phyloP scores from a whole-genome alignment of 1,284 basidiomycete genomes.

The Ustilago shanxiensis region DNA sequence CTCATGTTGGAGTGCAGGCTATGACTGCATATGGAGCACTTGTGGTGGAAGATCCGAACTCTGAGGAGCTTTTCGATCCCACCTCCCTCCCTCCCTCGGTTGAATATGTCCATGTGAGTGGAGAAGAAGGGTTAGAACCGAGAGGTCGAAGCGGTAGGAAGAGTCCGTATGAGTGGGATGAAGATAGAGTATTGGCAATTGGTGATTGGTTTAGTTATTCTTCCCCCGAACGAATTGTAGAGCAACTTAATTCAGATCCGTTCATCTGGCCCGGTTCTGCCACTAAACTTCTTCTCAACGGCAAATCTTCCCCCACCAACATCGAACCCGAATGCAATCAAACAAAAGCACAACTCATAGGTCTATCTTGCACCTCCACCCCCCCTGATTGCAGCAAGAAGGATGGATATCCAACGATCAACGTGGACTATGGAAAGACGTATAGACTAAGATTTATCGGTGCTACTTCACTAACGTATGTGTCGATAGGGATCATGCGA shows the following conservation, averaged over 20 bases:
- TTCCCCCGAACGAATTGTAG: constrained; percentile 12
- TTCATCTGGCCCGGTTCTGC: constrained; percentile 61
- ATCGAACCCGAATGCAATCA: constrained; percentile 38
- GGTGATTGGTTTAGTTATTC: constrained; percentile 51
- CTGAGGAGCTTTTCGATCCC: constrained; percentile 4
- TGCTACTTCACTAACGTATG: constrained; percentile 37
- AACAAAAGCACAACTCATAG: constrained; percentile 9
- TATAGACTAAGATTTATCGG: constrained; percentile 54
- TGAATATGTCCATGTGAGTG: constrained; percentile 11
- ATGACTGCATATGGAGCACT: constrained; percentile 58
- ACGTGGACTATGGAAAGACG: constrained; percentile 51
- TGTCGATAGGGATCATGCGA: constrained; percentile 26
- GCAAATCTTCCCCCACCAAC: constrained; percentile 9
- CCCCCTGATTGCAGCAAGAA: background rate
- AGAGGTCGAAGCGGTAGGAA: constrained; percentile 8
- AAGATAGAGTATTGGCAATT: constrained; percentile 50
- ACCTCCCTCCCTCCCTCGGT: background rate
- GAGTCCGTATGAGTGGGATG: constrained; percentile 34
- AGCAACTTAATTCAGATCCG: constrained; percentile 38
- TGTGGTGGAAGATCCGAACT: constrained; percentile 51
- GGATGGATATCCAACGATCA: constrained; percentile 26
- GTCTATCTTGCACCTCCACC: constrained; percentile 9
- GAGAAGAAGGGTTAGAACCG: background rate
- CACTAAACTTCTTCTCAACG: constrained; percentile 55
- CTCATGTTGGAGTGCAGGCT: constrained; percentile 57